Evolutionary conservation across 2,329 filamentous ascomycete genomes (phyloP).

Genomic region (Epichloe brachyelytri): DNA sequence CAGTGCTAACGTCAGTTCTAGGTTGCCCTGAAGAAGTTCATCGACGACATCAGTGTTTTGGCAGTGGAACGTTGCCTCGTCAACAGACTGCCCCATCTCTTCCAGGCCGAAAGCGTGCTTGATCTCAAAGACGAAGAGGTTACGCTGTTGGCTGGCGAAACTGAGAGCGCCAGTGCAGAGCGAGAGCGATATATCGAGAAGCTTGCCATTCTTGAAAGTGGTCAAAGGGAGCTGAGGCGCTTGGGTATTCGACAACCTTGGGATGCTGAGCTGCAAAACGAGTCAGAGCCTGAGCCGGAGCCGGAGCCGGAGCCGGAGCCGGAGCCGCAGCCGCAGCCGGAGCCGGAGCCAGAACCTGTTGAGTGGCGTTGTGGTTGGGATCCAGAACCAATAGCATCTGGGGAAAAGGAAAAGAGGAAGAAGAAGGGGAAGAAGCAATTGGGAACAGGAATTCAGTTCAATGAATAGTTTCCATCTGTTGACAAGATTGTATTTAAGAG

Average conservation of each 20-base stretch:
- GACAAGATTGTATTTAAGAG: too few relatives aligned
- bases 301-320: too few relatives aligned
- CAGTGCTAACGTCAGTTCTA: not conserved
- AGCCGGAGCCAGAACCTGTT: too few relatives aligned
- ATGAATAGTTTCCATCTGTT: too few relatives aligned
- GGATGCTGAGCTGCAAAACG: too few relatives aligned
- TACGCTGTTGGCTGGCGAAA: not conserved
- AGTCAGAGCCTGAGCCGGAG: too few relatives aligned
- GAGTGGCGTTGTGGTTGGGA: too few relatives aligned
- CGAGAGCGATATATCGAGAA: conserved; percentile 3
- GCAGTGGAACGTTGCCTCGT: conserved; percentile 13
- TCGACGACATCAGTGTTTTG: conserved; percentile 14
- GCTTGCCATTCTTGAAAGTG: conserved; percentile 1
- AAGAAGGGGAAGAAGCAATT: too few relatives aligned
- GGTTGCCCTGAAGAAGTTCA: conserved; percentile 11
- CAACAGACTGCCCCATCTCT: conserved; percentile 8
- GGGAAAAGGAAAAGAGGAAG: too few relatives aligned
- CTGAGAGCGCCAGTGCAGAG: not conserved
- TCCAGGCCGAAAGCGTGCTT: conserved; percentile 9
- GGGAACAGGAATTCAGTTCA: too few relatives aligned
- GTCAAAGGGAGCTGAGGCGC: not conserved
- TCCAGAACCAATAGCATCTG: too few relatives aligned
- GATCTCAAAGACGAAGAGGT: conserved; percentile 9
- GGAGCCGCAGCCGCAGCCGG: too few relatives aligned
- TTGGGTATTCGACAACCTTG: not conserved